Conservation (phyloP, 352 stramenopile genomes). For the Blastocystis sp. region DNA sequence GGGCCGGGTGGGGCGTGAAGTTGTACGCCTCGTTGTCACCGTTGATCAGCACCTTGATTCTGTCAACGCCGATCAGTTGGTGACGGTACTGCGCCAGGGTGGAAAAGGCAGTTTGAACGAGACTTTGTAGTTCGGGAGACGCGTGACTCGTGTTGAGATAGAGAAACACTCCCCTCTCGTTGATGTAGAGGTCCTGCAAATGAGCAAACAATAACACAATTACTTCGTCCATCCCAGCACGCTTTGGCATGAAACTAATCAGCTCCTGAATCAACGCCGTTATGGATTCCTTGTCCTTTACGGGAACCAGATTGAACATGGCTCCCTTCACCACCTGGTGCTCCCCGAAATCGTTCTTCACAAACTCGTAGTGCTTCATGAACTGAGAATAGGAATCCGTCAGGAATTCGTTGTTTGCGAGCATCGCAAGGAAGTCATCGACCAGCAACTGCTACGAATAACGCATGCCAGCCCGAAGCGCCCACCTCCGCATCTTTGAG, state of each 20-base stretch:
- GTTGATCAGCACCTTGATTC: slow-evolving; percentile 9
- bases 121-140: neutral
- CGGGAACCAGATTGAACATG: neutral
- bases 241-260: neutral
- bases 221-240: neutral
- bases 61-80: slow-evolving; percentile 9
- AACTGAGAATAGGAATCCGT: neutral
- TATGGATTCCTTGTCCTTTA: neutral
- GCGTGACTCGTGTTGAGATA: neutral
- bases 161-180: neutral
- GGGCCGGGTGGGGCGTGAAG: neutral
- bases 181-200: slow-evolving; percentile 1
- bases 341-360: neutral
- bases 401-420: neutral
- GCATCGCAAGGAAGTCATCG: neutral
- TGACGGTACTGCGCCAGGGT: neutral
- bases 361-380: neutral
- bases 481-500: neutral
- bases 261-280: neutral
- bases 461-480: neutral
- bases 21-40: slow-evolving; percentile 41
- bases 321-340: neutral
- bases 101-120: neutral
- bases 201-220: neutral
- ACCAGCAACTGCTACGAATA: neutral